Evolutionary conservation across 2,329 filamentous ascomycete species (phyloP), one percentile per base, ranked within the genome.

Genomic region (Colletotrichum eremochloae): DNA sequence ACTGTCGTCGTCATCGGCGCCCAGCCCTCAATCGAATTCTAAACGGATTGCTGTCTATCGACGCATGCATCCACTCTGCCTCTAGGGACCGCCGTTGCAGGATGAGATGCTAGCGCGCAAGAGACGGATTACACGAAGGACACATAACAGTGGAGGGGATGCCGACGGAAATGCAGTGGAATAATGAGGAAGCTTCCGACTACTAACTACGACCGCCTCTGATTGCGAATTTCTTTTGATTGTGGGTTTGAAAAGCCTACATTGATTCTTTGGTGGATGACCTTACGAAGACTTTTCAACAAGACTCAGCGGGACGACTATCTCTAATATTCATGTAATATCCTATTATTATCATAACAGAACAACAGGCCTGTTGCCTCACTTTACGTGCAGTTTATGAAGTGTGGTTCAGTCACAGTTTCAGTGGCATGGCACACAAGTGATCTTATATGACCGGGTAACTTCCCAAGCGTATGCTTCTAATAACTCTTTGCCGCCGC

Each of bases 251-350:
- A 33, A 44, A 18, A 24, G 33, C 50, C 33, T 61, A 55, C 68
- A 55, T 56, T 24, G 24, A 24, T 24, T 70, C 63, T 29, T 67
- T 70, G n/a, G 36, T 15, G 62, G 55, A 63, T 66, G 38, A 15
- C 15, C 31, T 55, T 44, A 4, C 24, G 53, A 65, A 52, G 24
- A 53, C 18, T 67, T 60, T 46, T 69, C 24, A 40, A 33, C 48
- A 63, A 40, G 48, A 56, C 12, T 67, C 38, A 61, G 38, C 46
- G 15, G 24, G 11, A 44, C 20, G 3, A 55, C 24, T 55, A 56
- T 24, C 20, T 55, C 15, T 42, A 9, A 24, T 15, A 33, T 9
- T n/a, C 18, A 1, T 12, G 4, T n/a, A 15, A 44, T 12, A 55
- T 24, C 24, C 24, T 24, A n/a, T 29, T 40, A 24, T 52, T 40